Evolutionary conservation across 768 basidiomycete species (phyloP).

Genomic region (Suillus discolor): DNA sequence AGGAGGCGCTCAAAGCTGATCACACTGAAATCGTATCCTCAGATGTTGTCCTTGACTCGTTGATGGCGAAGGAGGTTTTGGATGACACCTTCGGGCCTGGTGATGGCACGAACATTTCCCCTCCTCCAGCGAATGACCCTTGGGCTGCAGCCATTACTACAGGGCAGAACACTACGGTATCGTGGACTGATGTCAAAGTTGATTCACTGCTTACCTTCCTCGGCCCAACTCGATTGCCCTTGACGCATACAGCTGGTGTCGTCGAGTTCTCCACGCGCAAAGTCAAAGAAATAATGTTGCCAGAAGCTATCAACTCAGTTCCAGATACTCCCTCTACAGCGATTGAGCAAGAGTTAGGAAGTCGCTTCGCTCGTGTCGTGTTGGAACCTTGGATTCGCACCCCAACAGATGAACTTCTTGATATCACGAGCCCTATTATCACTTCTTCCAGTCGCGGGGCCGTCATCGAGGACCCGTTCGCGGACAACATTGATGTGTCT

Average conservation of each 20-base stretch:
- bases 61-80: constrained; percentile 30
- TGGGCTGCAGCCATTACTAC: constrained; percentile 26
- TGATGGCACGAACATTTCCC: constrained; percentile 16
- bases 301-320: constrained; percentile 23
- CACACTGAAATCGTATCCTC: constrained; percentile 31
- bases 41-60: constrained; percentile 27
- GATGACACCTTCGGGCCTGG: constrained; percentile 32
- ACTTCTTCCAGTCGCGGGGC: constrained; percentile 31
- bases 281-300: constrained; percentile 48
- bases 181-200: constrained; percentile 30
- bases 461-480: constrained; percentile 14
- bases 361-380: constrained; percentile 47
- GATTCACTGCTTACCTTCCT: constrained; percentile 43
- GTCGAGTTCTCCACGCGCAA: constrained; percentile 66
- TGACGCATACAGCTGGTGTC: constrained; percentile 61
- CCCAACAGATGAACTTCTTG: constrained; percentile 34
- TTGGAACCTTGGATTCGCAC: constrained; percentile 52
- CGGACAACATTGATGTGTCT: constrained; percentile 2
- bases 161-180: constrained; percentile 28
- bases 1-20: constrained; percentile 39
- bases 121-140: constrained; percentile 22
- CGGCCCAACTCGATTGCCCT: constrained; percentile 57
- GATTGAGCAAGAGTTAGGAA: constrained; percentile 47
- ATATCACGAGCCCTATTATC: constrained; percentile 38
- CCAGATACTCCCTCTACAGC: constrained; percentile 8